Percentiles rank a stretch among this genome's conserved stretches.
Evolutionary conservation across 176 grass and related monocot species (phyloP).

Genomic region (Avena insularis): DNA sequence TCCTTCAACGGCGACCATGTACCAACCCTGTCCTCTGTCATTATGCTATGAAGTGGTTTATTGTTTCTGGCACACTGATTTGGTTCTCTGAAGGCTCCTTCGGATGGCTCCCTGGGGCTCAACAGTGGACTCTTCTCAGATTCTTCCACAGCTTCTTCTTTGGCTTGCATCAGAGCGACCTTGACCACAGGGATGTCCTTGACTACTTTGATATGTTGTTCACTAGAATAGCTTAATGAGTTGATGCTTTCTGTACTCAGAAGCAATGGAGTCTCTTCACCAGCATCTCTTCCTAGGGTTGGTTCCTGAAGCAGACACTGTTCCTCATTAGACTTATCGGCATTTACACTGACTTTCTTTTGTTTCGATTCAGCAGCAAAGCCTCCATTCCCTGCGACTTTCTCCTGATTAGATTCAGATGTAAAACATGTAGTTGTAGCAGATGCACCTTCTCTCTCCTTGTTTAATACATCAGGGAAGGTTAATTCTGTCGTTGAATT

Average conservation of each 20-base stretch:
- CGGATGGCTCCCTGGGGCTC: conserved; percentile 44
- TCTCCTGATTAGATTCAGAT: conserved; percentile 37
- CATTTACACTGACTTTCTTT: neutral
- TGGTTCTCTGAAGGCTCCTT: conserved; percentile 24
- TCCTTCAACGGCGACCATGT: conserved; percentile 37
- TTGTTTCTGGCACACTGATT: conserved; percentile 45
- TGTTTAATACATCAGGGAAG: conserved; percentile 3
- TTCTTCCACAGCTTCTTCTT: conserved; percentile 38
- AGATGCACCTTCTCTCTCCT: conserved; percentile 28
- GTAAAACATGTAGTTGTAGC: neutral
- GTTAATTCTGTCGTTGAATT: neutral
- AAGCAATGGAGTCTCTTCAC: conserved; percentile 48
- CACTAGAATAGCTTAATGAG: conserved; percentile 32
- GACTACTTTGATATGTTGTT: conserved; percentile 19
- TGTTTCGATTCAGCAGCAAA: conserved; percentile 25
- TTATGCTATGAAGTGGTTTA: conserved; percentile 50
- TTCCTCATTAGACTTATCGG: conserved; percentile 28
- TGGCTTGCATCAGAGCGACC: conserved; percentile 12
- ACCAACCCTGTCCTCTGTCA: conserved; percentile 32
- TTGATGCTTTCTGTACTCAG: neutral
- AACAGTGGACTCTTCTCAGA: conserved; percentile 44
- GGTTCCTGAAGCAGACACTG: conserved; percentile 31
- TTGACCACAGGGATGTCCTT: conserved; percentile 12
- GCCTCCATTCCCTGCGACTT: neutral
- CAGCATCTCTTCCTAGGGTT: conserved; percentile 1